Evolutionary conservation across 73 alveolate genomes (phyloP), one percentile per base, ranked within the genome.

Genomic region (Paramecium sonneborni): DNA sequence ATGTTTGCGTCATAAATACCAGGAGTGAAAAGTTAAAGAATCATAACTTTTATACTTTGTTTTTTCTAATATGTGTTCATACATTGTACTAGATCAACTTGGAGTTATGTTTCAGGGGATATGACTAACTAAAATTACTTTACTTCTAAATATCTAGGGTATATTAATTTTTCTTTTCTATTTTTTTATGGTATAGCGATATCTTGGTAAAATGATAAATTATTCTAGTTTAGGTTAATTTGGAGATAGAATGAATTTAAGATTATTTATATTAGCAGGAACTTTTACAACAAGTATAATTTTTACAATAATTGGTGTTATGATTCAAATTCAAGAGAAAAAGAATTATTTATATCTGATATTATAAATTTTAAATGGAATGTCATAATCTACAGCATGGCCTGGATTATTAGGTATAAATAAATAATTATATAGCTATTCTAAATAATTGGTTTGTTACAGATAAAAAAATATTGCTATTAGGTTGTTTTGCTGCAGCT

Each of bases 71-170:
- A 79, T 79, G 74, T 46, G 10, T 79, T 38, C 21, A 21, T 79
- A n/a, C 90, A 79, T 43, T 38, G 62, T 3, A 5, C 55, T 24
- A 39, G 90, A 44, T 79, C 90, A 79, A 79, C 90, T 1, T 79
- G 90, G 90, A 79, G 90, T 44, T 79, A 79, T 79, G 69, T 79
- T 11, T 38, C 90, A 43, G 74, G 90, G 6, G 41, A 26, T 10
- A 39, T 79, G 41, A 20, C 21, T 18, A 8, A 46, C 20, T 74
- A 79, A 21, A 46, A 79, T 6, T 43, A 32, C 10, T 39, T 79
- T n/a, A 46, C 69, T 0, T 20, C 10, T 10, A 6, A 32, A 10
- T 79, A 21, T 28, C 39, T 79, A 6, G 90, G 90, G 9, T 79
- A 79, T 15, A 79, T 46, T 0, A 79, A 79, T 79, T 79, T 79